Percentiles rank a stretch among this genome's conserved stretches.
Conservation (phyloP, 768 basidiomycete genomes). For the Panaeolus cyanescens region DNA sequence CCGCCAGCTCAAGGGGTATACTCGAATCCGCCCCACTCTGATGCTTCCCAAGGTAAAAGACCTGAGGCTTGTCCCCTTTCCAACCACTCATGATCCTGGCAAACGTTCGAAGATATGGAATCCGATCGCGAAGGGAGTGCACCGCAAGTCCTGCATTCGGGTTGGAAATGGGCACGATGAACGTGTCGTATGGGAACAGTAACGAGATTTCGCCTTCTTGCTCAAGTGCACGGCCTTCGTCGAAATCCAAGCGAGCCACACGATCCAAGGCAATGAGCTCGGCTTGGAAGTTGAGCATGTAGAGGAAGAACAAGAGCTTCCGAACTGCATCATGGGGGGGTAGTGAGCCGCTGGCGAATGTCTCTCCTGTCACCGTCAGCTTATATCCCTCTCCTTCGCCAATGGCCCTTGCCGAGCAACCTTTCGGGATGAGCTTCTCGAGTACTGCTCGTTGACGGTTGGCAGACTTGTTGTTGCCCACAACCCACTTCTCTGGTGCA, state of each 20-base stretch:
- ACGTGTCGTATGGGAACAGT: neutral
- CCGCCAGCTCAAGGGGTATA: too few relatives aligned
- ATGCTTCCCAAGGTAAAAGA: neutral
- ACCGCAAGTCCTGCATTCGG: slow-evolving; percentile 5
- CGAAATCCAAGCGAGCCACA: slow-evolving; percentile 3
- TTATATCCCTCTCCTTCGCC: neutral
- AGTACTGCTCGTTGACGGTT: neutral
- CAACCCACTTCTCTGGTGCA: neutral
- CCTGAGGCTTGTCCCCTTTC: slow-evolving; percentile 5
- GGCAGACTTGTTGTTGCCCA: neutral
- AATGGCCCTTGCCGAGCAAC: neutral
- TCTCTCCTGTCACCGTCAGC: neutral
- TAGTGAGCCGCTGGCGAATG: neutral
- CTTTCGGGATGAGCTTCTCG: neutral
- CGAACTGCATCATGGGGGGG: neutral
- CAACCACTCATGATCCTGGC: slow-evolving; percentile 5
- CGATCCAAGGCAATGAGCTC: slow-evolving; percentile 6
- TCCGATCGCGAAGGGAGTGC: slow-evolving; percentile 2
- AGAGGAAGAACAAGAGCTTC: slow-evolving; percentile 4
- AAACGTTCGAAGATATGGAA: slow-evolving; percentile 3
- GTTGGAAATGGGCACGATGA: neutral
- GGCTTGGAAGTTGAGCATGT: slow-evolving; percentile 6
- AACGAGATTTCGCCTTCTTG: neutral
- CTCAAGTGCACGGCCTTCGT: neutral
- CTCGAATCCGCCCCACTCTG: too few relatives aligned